These are phyloP conservation scores for Endogone sp. DNA, from an alignment of 192 early-diverging fungal genomes.

Conservation along the genomic window DNA sequence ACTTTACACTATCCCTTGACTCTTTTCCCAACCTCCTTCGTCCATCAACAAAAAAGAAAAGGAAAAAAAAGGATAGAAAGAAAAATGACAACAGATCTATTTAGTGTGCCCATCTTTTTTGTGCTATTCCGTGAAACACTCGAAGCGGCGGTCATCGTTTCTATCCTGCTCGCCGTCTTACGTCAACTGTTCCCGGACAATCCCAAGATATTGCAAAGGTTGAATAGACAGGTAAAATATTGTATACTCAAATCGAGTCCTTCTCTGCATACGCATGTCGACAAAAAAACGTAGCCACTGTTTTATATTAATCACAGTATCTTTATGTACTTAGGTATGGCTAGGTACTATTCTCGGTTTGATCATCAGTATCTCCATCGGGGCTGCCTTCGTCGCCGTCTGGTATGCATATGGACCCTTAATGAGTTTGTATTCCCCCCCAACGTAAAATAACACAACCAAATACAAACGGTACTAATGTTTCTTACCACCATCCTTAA, in stretches of 20 bases:
- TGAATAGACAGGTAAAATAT: conserved; percentile 49
- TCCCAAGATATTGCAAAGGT: conserved; percentile 38
- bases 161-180: conserved; percentile 77
- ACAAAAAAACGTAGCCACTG: not conserved
- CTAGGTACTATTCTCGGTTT: conserved; percentile 68
- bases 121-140: conserved; percentile 79
- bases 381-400: conserved; percentile 71
- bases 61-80: too few relatives aligned
- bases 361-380: conserved; percentile 64
- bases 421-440: conserved; percentile 2
- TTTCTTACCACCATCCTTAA: conserved; percentile 15
- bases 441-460: too few relatives aligned
- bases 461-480: not conserved
- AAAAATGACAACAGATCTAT: conserved; percentile 48
- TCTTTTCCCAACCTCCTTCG: too few relatives aligned
- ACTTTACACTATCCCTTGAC: too few relatives aligned
- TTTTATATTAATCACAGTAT: not conserved
- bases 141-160: conserved; percentile 85
- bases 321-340: conserved; percentile 47
- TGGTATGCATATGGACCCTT: conserved; percentile 48
- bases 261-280: not conserved
- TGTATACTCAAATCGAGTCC: not conserved
- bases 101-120: conserved; percentile 68
- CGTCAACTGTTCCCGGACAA: conserved; percentile 58
- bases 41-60: too few relatives aligned